These are phyloP conservation scores for Umbelopsis vinacea DNA, from an alignment of 192 early-diverging fungal genomes.

Conservation along the genomic window DNA sequence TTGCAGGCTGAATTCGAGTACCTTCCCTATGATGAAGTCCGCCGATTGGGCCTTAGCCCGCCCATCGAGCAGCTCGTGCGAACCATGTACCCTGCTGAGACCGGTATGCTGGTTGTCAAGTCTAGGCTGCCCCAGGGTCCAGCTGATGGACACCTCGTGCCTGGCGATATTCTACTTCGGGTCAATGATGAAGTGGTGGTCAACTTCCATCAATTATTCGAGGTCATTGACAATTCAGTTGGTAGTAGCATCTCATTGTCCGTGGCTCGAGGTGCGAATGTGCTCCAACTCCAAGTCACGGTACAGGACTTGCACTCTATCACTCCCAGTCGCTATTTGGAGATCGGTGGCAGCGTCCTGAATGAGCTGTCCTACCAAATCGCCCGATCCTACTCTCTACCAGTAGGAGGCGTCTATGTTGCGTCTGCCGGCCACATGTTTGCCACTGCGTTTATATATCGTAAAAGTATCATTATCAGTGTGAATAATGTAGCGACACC, in stretches of 20 bases:
- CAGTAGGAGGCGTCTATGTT: conserved; percentile 80
- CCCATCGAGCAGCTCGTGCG: conserved; percentile 65
- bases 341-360: conserved; percentile 81
- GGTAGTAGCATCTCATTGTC: conserved; percentile 51
- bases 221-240: conserved; percentile 62
- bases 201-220: conserved; percentile 68
- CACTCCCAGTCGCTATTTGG: conserved; percentile 82
- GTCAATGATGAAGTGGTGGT: conserved; percentile 64
- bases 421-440: conserved; percentile 68
- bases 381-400: conserved; percentile 66
- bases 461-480: conserved; percentile 64
- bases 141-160: conserved; percentile 56
- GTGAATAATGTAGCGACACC: conserved; percentile 63
- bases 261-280: conserved; percentile 57
- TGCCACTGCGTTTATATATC: conserved; percentile 59
- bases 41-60: conserved; percentile 67
- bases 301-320: conserved; percentile 76
- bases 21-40: conserved; percentile 68
- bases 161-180: conserved; percentile 72
- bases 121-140: conserved; percentile 70
- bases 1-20: conserved; percentile 74
- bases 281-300: conserved; percentile 38
- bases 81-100: conserved; percentile 49
- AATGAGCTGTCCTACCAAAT: conserved; percentile 76
- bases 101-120: conserved; percentile 69